Base-by-base conservation (phyloP, 768 basidiomycete genomes). In the Piloderma croceum region DNA sequence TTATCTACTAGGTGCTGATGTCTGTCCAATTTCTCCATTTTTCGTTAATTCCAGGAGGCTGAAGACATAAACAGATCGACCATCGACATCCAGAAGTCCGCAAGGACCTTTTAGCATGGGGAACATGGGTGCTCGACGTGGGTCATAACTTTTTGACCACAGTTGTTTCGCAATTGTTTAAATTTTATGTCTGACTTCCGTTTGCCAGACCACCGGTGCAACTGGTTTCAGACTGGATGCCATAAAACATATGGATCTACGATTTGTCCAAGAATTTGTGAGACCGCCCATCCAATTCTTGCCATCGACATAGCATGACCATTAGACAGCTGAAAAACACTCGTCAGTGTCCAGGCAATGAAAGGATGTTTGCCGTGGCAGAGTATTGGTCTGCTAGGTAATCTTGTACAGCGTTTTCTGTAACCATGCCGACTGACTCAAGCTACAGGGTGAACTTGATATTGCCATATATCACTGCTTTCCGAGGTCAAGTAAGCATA, bases 161-260 rank as follows among this genome's bases (percentile, higher is more conserved):
- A 25, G 34, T 39, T 11, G 17, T 35, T 38, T 35, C 20, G 21
- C 27, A 39, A 5, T 17, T 7, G n/a, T 46, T 21, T 45, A 11
- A 9, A 20, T 6, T 32, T 35, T 34, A n/a, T 36, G 24, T 23
- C 15, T 20, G 21, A 17, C n/a, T 20, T 9, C 18, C 34, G 24
- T 40, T 15, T 39, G 22, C 17, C 38, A 89, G 86, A 80, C 75
- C 2, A 85, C 81, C 3, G 76, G 74, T 6, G 81, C 76, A 9
- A 60, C 62, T 23, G 92, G 91, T 10, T 90, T 92, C 58, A 74
- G 90, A 36, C 70, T 94, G 21, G 92, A 94, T 54, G 92, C 91
- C 13, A 85, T 92, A 48, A 96, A 94, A 58, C 92, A 96, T 49
- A 81, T 87, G 36, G 87, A 91, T 58, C 66, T 72, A 42, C 62